These are phyloP conservation scores for Hyphodiscus sp. DNA, from an alignment of 2,329 filamentous ascomycete species.

Conservation along the genomic window DNA sequence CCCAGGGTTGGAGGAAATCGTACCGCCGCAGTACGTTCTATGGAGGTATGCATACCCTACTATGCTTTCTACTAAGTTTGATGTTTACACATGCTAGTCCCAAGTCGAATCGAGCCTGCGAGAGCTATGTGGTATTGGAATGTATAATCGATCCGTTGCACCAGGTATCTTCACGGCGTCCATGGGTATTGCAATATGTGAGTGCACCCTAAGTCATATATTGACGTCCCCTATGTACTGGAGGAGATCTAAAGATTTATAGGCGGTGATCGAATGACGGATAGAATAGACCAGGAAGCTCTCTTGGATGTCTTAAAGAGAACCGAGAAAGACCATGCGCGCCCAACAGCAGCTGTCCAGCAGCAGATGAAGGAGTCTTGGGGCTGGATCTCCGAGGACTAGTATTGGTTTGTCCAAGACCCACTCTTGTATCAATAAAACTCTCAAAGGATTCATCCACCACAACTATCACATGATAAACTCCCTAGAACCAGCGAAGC, in stretches of 20 bases:
- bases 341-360: slow-evolving; percentile 44
- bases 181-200: slow-evolving; percentile 49
- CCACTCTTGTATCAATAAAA: too few species aligned
- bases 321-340: slow-evolving; percentile 44
- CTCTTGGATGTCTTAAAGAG: slow-evolving; percentile 40
- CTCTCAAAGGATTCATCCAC: too few species aligned
- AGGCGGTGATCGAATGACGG: slow-evolving; percentile 44
- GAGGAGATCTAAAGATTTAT: neutral
- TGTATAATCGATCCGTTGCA: slow-evolving; percentile 48
- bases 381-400: slow-evolving; percentile 34
- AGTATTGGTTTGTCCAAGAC: too few species aligned
- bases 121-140: slow-evolving; percentile 51
- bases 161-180: slow-evolving; percentile 50
- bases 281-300: slow-evolving; percentile 40
- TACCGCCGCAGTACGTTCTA: slow-evolving; percentile 33
- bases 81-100: slow-evolving; percentile 4
- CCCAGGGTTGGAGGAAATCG: slow-evolving; percentile 41
- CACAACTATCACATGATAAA: too few species aligned
- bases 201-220: slow-evolving; percentile 16
- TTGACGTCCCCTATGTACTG: neutral
- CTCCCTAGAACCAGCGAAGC: too few species aligned
- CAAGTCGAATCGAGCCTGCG: slow-evolving; percentile 35
- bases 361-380: slow-evolving; percentile 42
- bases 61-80: neutral
- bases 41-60: slow-evolving; percentile 32